These are phyloP conservation scores for Geosiphon pyriformis DNA, from an alignment of 192 early-diverging fungal genomes.

Conservation along the genomic window DNA sequence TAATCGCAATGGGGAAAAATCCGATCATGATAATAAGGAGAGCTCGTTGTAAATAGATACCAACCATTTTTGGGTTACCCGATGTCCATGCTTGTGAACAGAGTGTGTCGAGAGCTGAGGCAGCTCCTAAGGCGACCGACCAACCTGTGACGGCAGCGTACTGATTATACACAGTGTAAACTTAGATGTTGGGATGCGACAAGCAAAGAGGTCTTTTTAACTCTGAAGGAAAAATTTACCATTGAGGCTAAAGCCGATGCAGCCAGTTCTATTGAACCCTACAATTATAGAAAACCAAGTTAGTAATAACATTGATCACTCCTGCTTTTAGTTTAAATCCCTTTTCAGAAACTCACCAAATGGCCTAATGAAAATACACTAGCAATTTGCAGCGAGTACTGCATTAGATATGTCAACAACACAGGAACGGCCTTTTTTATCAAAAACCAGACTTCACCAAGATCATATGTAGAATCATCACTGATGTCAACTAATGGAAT, in stretches of 20 bases:
- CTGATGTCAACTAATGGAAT: not conserved
- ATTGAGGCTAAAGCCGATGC: constrained; percentile 66
- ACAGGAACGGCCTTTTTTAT: constrained; percentile 45
- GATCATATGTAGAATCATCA: not conserved
- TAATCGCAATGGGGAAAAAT: constrained; percentile 61
- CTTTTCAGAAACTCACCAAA: too few relatives aligned
- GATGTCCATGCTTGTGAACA: constrained; percentile 70
- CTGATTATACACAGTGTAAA: not conserved
- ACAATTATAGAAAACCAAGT: not conserved
- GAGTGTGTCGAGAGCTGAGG: constrained; percentile 71
- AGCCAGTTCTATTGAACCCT: constrained; percentile 57
- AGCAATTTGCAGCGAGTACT: constrained; percentile 58
- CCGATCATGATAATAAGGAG: constrained; percentile 68
- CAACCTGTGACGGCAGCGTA: constrained; percentile 64
- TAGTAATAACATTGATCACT: not conserved
- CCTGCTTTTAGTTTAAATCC: constrained; percentile 6
- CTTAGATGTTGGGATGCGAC: not conserved
- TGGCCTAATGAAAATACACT: constrained; percentile 62
- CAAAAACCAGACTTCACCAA: constrained; percentile 13
- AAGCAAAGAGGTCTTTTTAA: too few relatives aligned
- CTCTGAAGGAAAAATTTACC: constrained; percentile 27
- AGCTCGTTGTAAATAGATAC: constrained; percentile 75
- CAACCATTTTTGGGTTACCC: constrained; percentile 59
- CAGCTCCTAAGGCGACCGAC: constrained; percentile 62
- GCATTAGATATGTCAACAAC: constrained; percentile 58